phyloP scores from a whole-genome alignment of 495 filamentous ascomycete genomes.

The Podospora sp. region DNA sequence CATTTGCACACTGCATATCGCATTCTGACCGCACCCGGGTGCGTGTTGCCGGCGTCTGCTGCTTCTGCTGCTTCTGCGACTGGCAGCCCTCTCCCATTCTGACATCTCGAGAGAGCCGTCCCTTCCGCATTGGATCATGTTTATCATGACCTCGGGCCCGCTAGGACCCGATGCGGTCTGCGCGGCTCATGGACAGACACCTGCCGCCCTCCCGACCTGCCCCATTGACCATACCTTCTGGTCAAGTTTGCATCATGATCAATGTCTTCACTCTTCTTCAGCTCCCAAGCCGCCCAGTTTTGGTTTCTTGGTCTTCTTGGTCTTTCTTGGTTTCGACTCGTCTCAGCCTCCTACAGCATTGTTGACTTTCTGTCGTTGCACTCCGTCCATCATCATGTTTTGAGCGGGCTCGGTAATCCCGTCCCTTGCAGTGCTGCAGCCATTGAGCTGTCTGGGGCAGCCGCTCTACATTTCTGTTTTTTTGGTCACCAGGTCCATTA shows the following conservation, averaged over 20 bases:
- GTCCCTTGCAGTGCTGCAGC: slow-evolving; percentile 19
- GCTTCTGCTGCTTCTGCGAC: background rate
- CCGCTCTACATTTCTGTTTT: slow-evolving; percentile 30
- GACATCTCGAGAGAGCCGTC: background rate
- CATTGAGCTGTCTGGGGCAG: slow-evolving; percentile 17
- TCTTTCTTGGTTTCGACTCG: slow-evolving; percentile 10
- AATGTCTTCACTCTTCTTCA: slow-evolving; percentile 4
- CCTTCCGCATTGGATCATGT: slow-evolving; percentile 8
- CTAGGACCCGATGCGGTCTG: slow-evolving; percentile 14
- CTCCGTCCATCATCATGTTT: slow-evolving; percentile 31
- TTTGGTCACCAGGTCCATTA: slow-evolving; percentile 27
- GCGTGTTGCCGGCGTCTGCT: background rate
- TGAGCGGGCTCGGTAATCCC: slow-evolving; percentile 16
- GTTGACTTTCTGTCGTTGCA: slow-evolving; percentile 14
- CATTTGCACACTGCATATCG: background rate
- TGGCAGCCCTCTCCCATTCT: background rate
- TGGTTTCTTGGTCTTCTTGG: slow-evolving; percentile 22
- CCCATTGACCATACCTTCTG: slow-evolving; percentile 16
- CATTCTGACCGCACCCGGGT: slow-evolving; percentile 13
- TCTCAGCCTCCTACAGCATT: slow-evolving; percentile 20
- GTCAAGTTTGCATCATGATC: slow-evolving; percentile 20
- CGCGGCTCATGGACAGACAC: background rate
- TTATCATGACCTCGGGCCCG: slow-evolving; percentile 4
- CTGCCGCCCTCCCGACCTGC: background rate
- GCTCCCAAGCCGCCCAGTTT: slow-evolving; percentile 13